Conservation (phyloP, 2,329 filamentous ascomycete species). For the Fusarium proliferatum region DNA sequence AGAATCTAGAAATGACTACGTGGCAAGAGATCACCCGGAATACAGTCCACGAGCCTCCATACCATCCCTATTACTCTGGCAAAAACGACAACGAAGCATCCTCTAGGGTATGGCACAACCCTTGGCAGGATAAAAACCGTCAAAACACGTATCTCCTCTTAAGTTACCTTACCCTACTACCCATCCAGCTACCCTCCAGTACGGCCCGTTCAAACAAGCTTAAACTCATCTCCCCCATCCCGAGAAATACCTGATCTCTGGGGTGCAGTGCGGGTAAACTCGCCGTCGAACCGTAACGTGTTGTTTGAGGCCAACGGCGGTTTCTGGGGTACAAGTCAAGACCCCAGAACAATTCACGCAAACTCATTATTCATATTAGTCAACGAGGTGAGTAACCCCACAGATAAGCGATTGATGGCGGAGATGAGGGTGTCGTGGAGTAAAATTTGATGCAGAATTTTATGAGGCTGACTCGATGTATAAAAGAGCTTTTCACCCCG, state of each 20-base stretch:
- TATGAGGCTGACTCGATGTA: background rate
- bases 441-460: background rate
- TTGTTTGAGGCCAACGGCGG: background rate
- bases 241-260: conserved; percentile 1
- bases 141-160: background rate
- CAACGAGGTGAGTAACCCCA: conserved; percentile 25
- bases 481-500: conserved; percentile 3
- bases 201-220: conserved; percentile 23
- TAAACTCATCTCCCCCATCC: conserved; percentile 5
- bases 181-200: background rate
- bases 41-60: background rate
- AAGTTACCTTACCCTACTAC: background rate
- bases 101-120: background rate
- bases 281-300: background rate
- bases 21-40: too few species aligned
- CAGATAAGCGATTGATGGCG: conserved; percentile 32
- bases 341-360: background rate
- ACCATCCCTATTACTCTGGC: background rate
- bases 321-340: conserved; percentile 9
- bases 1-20: background rate
- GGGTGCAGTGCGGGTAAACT: conserved; percentile 23
- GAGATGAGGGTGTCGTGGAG: conserved; percentile 7
- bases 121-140: background rate
- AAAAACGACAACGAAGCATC: background rate
- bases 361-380: conserved; percentile 30